Base-by-base conservation (phyloP, 2,329 filamentous ascomycete species). In the Hypoxylon rubiginosum region DNA sequence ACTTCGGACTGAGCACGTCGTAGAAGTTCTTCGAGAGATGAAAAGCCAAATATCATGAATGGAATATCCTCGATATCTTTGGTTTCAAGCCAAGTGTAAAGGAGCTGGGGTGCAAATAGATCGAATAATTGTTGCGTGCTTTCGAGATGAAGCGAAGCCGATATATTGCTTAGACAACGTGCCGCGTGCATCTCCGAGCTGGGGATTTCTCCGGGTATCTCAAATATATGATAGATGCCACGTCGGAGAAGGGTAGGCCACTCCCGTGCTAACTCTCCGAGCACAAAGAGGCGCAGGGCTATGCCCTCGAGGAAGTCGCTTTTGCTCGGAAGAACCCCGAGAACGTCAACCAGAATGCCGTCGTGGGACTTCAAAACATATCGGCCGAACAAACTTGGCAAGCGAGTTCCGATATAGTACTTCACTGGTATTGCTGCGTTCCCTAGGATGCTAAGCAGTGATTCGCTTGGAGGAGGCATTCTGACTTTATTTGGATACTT, bases 201-300 rank as follows among this genome's bases (percentile, higher is more conserved):
- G 2, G 85, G 80, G 13, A 97, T 88, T 61, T 89, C 89, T 1
- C 92, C 93, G 1, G 94, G 92, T 0, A 91, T 93, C 77, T 98
- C 96, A 72, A 98, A 97, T 21, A 98, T 94, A 77, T 96, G 92
- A 77, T 97, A 99, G 17, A 97, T 92, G 70, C 93, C 94, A 69
- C 92, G 89, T 55, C 94, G 90, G 46, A 97, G 84, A 19, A 98
- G 84, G 0, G 94, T 97, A 64, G 93, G 90, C 92, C 95, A 98
- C 54, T 84, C 82, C 30, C 93, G 92, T 24, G 92, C 96, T 62
- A 99, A 82, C 59, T 89, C 89, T 1, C 91, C 88, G 10, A 98
- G 82, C 8, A 93, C 88, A 67, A 92, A 87, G 2, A 98, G 81
- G 5, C 96, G 90, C 68, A 97, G 87, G 0, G 93, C 92, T 71